Evolutionary conservation across 1,284 basidiomycete genomes (phyloP), one percentile per base, ranked within the genome.

Genomic region (Apiotrichum sp.): DNA sequence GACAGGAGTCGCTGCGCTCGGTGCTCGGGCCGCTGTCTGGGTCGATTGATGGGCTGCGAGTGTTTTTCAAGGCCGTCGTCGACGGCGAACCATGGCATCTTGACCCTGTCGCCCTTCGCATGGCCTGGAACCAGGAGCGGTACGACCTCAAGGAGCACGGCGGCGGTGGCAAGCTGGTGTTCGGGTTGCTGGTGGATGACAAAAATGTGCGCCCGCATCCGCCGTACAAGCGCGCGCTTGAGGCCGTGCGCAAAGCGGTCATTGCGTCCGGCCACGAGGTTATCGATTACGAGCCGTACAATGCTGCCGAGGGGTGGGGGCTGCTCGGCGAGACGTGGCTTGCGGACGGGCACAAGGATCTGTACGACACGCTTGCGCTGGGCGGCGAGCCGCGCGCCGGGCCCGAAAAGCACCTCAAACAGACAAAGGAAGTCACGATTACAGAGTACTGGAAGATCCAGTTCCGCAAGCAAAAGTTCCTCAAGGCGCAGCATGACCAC

Each of bases 21-120:
- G 84, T 87, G 16, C 75, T 87, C 0, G 88, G 88, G 0, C 88
- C 87, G 1, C 76, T 89, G 48, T 76, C 83, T 5, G 78, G 74
- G 35, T 81, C 79, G n/a, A 58, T 88, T 11, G 76, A 70, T 9
- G 84, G 80, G 6, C 65, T 89, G 40, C 84, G 83, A 64, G 59
- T 75, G 0, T 80, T 82, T 65, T 80, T 84, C 65, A 64, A 68
- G 2, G 53, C 65, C 13, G 56, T 58, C 11, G 47, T 61, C 14
- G 52, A 77, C 47, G 45, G 77, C 50, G 66, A 77, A 29, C 53
- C 48, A 43, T 89, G 86, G 87, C 78, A 78, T 29, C 78, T 74
- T 55, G 87, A 89, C 64, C 85, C 86, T 0, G 68, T 82, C 32
- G 79, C 79, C 0, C 69, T 82, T 7, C 76, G 80, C 32, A 84